Base-by-base conservation (phyloP, 768 basidiomycete genomes). In the Termitomyces sp. region DNA sequence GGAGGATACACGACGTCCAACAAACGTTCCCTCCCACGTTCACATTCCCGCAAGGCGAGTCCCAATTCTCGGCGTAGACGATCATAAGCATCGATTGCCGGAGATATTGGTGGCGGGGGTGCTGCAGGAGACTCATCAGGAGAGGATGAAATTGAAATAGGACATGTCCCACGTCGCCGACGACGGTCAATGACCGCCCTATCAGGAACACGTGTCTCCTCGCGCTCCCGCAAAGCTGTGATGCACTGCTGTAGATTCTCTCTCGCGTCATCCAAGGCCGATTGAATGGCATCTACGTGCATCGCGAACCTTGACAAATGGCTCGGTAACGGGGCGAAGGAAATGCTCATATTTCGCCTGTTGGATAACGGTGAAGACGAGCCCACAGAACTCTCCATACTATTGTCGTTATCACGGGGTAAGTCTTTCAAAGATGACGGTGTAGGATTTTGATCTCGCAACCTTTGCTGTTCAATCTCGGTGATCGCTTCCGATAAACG, bases 1-100 rank as follows among this genome's bases (percentile, higher is more conserved):
- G 74, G 72, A 0, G 85, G 84, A n/a, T 76, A 68, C 4, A 90
- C 70, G 55, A 88, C 72, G 52, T 83, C 80, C 1, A 86, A 63
- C 34, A 93, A 73, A 18, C 81, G 79, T 42, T 84, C 86, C 18
- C 88, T 76, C 0, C 91, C 91, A 8, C 91, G 81, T 70, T 93
- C 91, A 67, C 90, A 93, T 65, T 93, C 92, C 7, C 91, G 75
- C 33, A 93, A 72, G 1, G 90, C 91, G 24, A 88, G 70, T 8
- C 91, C 92, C 8, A 94, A 79, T 65, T 93, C 89, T 5, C 84
- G 80, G 12, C 91, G 80, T 16, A 93, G 76, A 0, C 86, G 76
- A 57, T 93, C 92, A 67, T 91, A 93, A 6, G 88, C 85, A 53
- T 80, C 81, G 33, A 93, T 63, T 1, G 88, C 84, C 1, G 79